Evolutionary conservation across 495 filamentous ascomycete genomes (phyloP), one percentile per base, ranked within the genome.

Genomic region (Penicillium herquei): DNA sequence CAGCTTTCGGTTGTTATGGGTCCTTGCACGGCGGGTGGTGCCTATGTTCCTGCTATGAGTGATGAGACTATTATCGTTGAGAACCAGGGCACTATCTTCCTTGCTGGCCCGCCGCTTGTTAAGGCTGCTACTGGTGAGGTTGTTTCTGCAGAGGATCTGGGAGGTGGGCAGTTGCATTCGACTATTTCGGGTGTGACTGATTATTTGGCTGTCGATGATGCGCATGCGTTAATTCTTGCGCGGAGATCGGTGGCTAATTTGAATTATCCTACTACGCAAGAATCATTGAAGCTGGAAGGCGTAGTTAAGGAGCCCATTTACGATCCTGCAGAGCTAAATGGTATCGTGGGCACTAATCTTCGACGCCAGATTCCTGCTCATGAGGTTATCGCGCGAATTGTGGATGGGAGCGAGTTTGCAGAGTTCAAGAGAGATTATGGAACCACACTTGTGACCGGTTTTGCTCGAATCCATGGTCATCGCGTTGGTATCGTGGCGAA

Each of bases 1-100:
- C 94, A 98, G 68, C 87, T 98, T 55, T 86, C 91, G 2, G 91
- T 97, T 3, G 94, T 98, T 26, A 96, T 98, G 94, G 94, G 94
- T 0, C 87, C 94, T n/a, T 97, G 92, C 72, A 96, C 92, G 0
- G 92, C 92, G 0, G 94, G 94, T 49, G 94, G 94, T 32, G 94
- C 94, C 18, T 98, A 98, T 68, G 92, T 98, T 13, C 94, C 94
- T 1, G 87, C 88, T 48, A 98, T 98, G 94, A 93, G 89, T 53
- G 95, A 98, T 66, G 94, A 98, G 78, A 89, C 85, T 57, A 97
- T 98, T 64, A 98, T 98, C 56, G 94, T 98, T 39, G 83, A 89
- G 62, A 88, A 92, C 32, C 91, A 96, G 62, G 94, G 95, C 9
- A 94, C 94, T 41, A 96, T 98, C 59, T 98, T 98, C 74, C 84